Conservation (phyloP, 208 protist genomes). For the Wallacemonas collosoma region DNA sequence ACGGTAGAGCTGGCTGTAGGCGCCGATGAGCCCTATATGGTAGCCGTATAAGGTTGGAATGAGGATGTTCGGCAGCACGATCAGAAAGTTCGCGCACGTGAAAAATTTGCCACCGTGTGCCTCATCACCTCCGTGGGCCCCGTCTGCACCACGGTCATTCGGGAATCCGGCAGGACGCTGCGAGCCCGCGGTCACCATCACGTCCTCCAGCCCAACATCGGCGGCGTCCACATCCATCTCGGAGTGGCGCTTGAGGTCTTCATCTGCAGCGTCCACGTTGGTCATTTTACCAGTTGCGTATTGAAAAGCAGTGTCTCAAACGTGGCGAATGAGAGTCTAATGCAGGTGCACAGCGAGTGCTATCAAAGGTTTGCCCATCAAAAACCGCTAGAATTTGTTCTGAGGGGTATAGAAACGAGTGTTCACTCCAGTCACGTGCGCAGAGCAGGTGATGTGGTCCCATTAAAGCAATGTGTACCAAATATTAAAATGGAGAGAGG, state of each 20-base stretch:
- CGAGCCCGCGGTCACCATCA: background rate
- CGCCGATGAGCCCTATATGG: slow-evolving; percentile 49
- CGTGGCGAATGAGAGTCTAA: too few relatives aligned
- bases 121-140: too few relatives aligned
- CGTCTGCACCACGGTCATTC: too few relatives aligned
- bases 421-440: too few relatives aligned
- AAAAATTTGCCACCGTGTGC: slow-evolving; percentile 13
- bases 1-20: slow-evolving; percentile 39
- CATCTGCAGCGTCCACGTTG: background rate
- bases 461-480: too few relatives aligned
- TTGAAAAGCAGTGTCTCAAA: too few relatives aligned
- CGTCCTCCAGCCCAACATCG: background rate
- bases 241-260: slow-evolving; percentile 1
- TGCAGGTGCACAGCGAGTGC: too few relatives aligned
- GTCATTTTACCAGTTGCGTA: background rate
- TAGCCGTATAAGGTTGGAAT: slow-evolving; percentile 35
- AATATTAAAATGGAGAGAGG: background rate
- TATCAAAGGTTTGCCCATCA: too few relatives aligned
- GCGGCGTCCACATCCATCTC: slow-evolving; percentile 7
- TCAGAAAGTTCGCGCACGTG: slow-evolving; percentile 14
- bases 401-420: too few relatives aligned
- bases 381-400: too few relatives aligned
- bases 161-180: too few relatives aligned
- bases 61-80: slow-evolving; percentile 24
- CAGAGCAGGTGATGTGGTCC: too few relatives aligned